These are phyloP conservation scores for Laburnicola sp. DNA, from an alignment of 2,329 filamentous ascomycete genomes.

Conservation along the genomic window DNA sequence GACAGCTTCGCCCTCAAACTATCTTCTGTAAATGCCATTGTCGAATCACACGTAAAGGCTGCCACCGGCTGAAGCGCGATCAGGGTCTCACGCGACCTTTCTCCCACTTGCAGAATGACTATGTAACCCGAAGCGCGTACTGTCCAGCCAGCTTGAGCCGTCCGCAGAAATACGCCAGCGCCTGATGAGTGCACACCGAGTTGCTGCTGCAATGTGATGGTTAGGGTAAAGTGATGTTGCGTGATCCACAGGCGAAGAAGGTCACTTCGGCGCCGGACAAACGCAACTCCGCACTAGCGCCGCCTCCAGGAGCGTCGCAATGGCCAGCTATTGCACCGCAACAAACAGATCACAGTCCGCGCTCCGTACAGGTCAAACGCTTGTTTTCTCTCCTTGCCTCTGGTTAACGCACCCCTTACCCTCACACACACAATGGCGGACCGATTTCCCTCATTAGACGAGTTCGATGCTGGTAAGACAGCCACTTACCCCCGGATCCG, in stretches of 20 bases:
- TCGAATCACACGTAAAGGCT: conserved; percentile 28
- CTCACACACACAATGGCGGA: conserved; percentile 49
- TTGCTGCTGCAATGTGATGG: conserved; percentile 3
- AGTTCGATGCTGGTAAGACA: conserved; percentile 55
- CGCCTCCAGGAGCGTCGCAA: neutral
- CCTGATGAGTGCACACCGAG: neutral
- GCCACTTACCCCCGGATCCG: conserved; percentile 25
- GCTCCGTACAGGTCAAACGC: neutral
- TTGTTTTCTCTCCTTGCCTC: neutral
- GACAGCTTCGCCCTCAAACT: conserved; percentile 93
- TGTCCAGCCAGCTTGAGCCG: neutral
- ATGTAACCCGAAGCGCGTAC: conserved; percentile 3
- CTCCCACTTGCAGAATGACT: conserved; percentile 3
- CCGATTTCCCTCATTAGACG: conserved; percentile 57
- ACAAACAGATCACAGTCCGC: neutral
- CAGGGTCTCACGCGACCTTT: conserved; percentile 26
- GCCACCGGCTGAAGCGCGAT: conserved; percentile 19
- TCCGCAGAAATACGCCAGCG: neutral
- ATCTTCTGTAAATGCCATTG: conserved; percentile 91
- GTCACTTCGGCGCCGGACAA: conserved; percentile 3
- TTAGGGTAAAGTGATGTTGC: neutral
- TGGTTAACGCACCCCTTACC: neutral
- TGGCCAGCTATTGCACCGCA: neutral
- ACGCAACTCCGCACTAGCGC: conserved; percentile 2
- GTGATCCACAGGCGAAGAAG: neutral